These are phyloP conservation scores for Nigrograna mackinnonii DNA, from an alignment of 2,329 filamentous ascomycete genomes.

Conservation along the genomic window DNA sequence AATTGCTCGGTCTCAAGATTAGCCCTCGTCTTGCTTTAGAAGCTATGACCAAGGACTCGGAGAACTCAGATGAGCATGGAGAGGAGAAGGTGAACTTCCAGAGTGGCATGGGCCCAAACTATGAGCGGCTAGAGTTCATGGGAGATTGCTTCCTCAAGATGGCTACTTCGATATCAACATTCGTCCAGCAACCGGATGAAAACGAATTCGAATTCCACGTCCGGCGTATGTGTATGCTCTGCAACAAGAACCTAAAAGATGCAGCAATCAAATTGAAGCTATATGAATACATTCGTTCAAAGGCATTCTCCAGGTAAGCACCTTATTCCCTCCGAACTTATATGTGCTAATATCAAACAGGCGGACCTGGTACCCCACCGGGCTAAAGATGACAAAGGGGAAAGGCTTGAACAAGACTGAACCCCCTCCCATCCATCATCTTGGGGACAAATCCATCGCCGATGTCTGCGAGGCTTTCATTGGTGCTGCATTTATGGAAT, in stretches of 20 bases:
- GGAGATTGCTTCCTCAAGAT: conserved; percentile 96
- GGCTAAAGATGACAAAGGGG: conserved; percentile 72
- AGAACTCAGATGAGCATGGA: conserved; percentile 76
- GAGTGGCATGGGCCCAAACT: conserved; percentile 88
- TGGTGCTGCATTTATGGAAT: conserved; percentile 73
- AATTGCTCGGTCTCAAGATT: conserved; percentile 66
- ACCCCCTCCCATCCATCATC: conserved; percentile 59
- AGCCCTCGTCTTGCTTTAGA: conserved; percentile 75
- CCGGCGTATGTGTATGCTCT: conserved; percentile 85
- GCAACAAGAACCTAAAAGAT: conserved; percentile 87
- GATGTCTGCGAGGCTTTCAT: conserved; percentile 96
- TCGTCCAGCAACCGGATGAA: conserved; percentile 72
- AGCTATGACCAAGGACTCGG: conserved; percentile 89
- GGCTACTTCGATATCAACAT: conserved; percentile 88
- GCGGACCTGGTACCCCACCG: conserved; percentile 86
- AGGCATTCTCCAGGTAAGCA: conserved; percentile 71
- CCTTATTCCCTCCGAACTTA: not conserved
- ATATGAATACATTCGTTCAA: conserved; percentile 80
- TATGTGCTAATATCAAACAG: conserved; percentile 37
- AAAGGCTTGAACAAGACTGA: conserved; percentile 62
- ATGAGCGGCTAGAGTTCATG: conserved; percentile 90
- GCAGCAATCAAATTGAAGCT: conserved; percentile 69
- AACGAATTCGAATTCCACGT: conserved; percentile 90
- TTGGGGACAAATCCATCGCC: conserved; percentile 88
- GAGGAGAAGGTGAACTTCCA: conserved; percentile 73